Evolutionary conservation across 495 filamentous ascomycete species (phyloP), one percentile per base, ranked within the genome.

Genomic region (Neurospora sp.): DNA sequence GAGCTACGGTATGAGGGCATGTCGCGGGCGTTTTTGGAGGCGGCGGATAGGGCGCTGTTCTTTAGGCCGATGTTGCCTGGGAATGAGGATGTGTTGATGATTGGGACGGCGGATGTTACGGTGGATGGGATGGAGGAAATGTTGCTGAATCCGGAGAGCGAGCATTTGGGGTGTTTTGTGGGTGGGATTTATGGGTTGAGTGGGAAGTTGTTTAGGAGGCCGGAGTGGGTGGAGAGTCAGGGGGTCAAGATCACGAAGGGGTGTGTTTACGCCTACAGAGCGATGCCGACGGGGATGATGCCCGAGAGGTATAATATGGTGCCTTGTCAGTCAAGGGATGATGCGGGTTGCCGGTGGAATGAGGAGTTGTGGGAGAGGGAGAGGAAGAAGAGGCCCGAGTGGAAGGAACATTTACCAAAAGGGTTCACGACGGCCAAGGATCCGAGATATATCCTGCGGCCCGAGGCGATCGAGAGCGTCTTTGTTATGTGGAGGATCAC

Each of bases 111-210:
- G 11, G 76, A 71, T 36, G 77, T 82, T 40, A 71, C 39, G 21
- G 73, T 74, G 5, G 73, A 76, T 0, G 84, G 83, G 34, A 72
- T 72, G 15, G 54, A 66, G 54, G 54, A 66, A 4, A 75, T 78
- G 28, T 24, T 62, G 40, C 48, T 78, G 8, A 79, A 81, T 31
- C 70, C 84, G 6, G 81, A 83, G 71, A 81, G 78, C 3, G 83
- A 87, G 71, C 85, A 87, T 74, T 78, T 87, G 8, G 79, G 82
- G 13, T 98, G 94, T 78, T 98, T 96, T 78, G 87, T 89, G 1
- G 94, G 94, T 8, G 94, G 93, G 34, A 92, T 94, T 88, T 90
- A 94, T 71, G 95, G 88, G 7, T 83, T 98, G 31, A 92, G 90
- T 24, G 90, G 93, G n/a, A 90, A 88, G 75, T 81, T 93, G 11